Evolutionary conservation across 1,284 basidiomycete genomes (phyloP).

Genomic region (Spongispora temasekensis): DNA sequence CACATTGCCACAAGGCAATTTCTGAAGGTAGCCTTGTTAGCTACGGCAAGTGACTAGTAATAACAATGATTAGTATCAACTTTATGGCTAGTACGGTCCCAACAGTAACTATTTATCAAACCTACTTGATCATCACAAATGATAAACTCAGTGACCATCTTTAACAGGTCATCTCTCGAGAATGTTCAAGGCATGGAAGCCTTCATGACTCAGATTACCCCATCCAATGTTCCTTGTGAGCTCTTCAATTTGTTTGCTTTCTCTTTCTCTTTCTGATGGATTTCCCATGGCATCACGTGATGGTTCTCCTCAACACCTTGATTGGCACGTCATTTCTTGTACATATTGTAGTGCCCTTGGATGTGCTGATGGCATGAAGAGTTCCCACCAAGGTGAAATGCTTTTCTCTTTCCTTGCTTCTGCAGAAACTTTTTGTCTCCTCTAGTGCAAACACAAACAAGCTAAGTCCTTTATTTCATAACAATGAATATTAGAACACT

Average conservation of each 20-base stretch:
- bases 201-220: background rate
- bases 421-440: background rate
- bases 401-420: background rate
- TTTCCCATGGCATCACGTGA: background rate
- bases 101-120: background rate
- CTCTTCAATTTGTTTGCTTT: no score
- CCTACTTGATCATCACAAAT: background rate
- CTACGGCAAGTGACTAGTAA: background rate
- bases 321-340: background rate
- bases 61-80: background rate
- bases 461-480: background rate
- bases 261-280: background rate
- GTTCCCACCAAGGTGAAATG: background rate
- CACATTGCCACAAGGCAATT: background rate
- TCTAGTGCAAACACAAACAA: background rate
- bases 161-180: background rate
- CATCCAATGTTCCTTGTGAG: background rate
- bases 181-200: background rate
- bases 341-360: background rate
- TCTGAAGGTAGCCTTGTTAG: background rate
- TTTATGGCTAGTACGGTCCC: no score
- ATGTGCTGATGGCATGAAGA: background rate
- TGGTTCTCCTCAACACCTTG: background rate
- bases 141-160: background rate
- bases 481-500: background rate